A percentile compares a stretch with the other conserved stretches of the same genome.
Conservation (phyloP, 2,329 filamentous ascomycete species). For the Calonectria crousiana region DNA sequence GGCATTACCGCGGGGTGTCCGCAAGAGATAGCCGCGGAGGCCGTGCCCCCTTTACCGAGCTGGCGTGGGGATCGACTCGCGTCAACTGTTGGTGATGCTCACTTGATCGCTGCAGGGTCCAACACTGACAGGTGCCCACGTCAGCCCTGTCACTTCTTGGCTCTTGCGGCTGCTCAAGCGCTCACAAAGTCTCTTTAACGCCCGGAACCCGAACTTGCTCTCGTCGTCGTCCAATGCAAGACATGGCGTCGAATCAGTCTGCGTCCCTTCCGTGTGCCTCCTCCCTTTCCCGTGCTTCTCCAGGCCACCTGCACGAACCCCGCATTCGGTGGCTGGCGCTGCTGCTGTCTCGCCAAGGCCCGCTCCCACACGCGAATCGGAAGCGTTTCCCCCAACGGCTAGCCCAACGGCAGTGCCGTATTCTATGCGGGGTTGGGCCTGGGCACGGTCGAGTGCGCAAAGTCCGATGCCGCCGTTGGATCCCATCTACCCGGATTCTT, state of each 20-base stretch:
- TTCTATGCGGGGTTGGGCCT: not conserved
- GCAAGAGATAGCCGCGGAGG: not conserved
- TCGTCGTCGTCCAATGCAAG: not conserved
- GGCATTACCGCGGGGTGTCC: not conserved
- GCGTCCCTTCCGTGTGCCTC: not conserved
- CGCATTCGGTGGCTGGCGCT: not conserved
- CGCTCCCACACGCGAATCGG: not conserved
- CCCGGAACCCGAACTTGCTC: not conserved
- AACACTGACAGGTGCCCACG: not conserved
- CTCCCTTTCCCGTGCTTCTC: not conserved
- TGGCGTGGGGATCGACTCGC: not conserved
- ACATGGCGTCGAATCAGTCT: not conserved
- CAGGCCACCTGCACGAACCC: not conserved
- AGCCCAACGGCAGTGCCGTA: not conserved
- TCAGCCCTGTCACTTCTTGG: not conserved
- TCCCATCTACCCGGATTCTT: not conserved
- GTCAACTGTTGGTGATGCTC: not conserved
- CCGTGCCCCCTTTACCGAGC: not conserved
- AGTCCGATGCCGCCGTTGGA: not conserved
- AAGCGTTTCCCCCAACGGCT: not conserved
- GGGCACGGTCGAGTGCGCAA: not conserved
- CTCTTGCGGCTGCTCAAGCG: not conserved
- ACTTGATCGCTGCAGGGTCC: not conserved
- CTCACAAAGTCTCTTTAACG: not conserved
- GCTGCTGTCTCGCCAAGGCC: not conserved